Base-by-base conservation (phyloP, 192 early-diverging fungal genomes). In the Umbelopsis isabellina region DNA sequence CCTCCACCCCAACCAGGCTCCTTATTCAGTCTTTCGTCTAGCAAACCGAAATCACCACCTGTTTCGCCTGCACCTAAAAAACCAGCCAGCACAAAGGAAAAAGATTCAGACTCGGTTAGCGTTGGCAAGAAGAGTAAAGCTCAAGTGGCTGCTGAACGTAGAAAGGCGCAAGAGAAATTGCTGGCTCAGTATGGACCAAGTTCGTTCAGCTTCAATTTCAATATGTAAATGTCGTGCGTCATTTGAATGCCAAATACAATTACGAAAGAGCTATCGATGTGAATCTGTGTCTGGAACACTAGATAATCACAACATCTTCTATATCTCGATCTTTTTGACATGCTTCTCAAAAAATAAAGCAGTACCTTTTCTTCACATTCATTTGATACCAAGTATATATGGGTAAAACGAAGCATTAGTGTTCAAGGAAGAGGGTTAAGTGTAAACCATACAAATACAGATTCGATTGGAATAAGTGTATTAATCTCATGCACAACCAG, bases 211-310 rank as follows among this genome's bases (percentile, higher is more conserved):
- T 41, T 41, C 37, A 41, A 41, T 10, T 41, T 41, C 37, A 41
- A 41, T 41, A 41, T 41, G 37, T 41, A 41, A 15, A 35, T 61
- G 25, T 10, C 27, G 15, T 61, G 11, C 16, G 55, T 16, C 13
- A 27, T 27, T 55, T 27, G 27, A 27, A 55, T 16, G 13, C 22
- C 22, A 15, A 12, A 35, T 35, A 61, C 55, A 25, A n/a, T 35
- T 13, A 11, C 13, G 13, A 11, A 23, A 2, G 0, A 0, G 12
- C 12, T 21, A 12, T 52, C 51, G 51, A 35, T 27, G 21, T 27
- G 13, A 15, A 15, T 35, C 30, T 61, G 55, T 61, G 55, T 61
- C 55, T 35, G 55, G 55, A 27, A 61, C 55, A 61, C 16, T 61
- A 25, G 13, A 33, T 35, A 2, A 18, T 35, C 55, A 35, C 13